phyloP scores from a whole-genome alignment of 176 grass and related monocot genomes.

The Paspalum notatum region DNA sequence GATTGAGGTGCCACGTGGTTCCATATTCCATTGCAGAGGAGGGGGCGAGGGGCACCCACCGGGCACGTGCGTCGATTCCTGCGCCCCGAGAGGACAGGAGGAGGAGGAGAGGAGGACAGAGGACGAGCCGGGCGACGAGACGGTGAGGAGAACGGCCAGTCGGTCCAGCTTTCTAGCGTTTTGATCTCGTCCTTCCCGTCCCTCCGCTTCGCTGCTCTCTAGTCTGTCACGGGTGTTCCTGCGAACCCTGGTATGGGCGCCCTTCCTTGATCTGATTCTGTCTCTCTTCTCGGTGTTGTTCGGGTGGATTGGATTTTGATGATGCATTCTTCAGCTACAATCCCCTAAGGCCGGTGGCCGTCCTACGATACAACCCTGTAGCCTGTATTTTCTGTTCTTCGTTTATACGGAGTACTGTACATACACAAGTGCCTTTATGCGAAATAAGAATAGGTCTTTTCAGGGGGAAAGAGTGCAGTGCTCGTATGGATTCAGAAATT shows the following conservation, averaged over 20 bases:
- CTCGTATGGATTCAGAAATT: background rate
- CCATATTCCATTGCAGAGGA: background rate
- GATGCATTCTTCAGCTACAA: background rate
- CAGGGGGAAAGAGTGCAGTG: background rate
- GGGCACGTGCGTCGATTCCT: conserved; percentile 3
- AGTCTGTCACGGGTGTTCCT: background rate
- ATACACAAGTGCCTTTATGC: background rate
- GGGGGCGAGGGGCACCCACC: background rate
- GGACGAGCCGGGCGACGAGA: background rate
- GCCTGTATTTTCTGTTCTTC: background rate
- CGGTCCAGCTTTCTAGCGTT: background rate
- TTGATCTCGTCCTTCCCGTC: background rate
- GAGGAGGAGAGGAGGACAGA: background rate
- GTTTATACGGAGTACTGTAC: background rate
- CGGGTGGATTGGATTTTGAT: background rate
- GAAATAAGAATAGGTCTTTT: background rate
- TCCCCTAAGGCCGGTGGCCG: background rate
- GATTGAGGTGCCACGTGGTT: background rate
- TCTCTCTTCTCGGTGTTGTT: background rate
- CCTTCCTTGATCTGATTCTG: background rate
- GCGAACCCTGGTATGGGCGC: background rate
- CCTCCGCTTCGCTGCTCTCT: background rate
- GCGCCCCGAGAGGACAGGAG: background rate
- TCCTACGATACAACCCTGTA: background rate
- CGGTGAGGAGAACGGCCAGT: too few relatives aligned